A percentile compares a stretch with the other conserved stretches of the same genome.
phyloP scores from a whole-genome alignment of 495 filamentous ascomycete species.

The Aspergillus nidulans region DNA sequence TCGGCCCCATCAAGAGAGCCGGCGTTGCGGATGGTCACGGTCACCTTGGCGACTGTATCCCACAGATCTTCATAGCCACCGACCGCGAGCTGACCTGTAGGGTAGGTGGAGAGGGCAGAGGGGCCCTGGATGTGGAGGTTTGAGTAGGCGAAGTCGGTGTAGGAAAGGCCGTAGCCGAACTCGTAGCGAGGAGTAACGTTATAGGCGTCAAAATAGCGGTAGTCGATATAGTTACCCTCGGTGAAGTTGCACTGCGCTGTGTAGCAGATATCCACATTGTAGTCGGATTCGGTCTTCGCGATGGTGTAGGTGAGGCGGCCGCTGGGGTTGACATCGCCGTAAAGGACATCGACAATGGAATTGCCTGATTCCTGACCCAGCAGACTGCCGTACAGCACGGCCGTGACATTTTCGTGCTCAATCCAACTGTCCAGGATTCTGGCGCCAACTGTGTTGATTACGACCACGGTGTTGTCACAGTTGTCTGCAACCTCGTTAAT shows the following conservation, averaged over 20 bases:
- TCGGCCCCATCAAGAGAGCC: constrained; percentile 51
- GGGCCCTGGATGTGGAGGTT: constrained; percentile 21
- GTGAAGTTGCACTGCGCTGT: background rate
- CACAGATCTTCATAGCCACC: constrained; percentile 58
- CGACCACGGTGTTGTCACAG: constrained; percentile 66
- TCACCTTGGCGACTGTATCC: constrained; percentile 49
- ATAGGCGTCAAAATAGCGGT: constrained; percentile 55
- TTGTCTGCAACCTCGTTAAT: constrained; percentile 51
- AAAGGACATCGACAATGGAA: constrained; percentile 54
- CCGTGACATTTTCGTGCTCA: constrained; percentile 58
- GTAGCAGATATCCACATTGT: constrained; percentile 39
- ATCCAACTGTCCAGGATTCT: constrained; percentile 39
- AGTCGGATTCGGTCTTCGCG: constrained; percentile 59
- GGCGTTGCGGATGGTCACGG: constrained; percentile 44
- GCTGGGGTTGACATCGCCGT: constrained; percentile 53
- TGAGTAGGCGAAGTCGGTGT: constrained; percentile 19
- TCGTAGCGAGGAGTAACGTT: constrained; percentile 54
- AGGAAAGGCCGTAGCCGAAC: constrained; percentile 53
- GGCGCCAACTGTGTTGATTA: constrained; percentile 58
- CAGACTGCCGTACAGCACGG: constrained; percentile 54
- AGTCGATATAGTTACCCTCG: constrained; percentile 55
- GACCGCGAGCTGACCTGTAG: constrained; percentile 35
- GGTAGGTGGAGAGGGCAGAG: constrained; percentile 6
- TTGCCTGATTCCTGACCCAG: constrained; percentile 57
- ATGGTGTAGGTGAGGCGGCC: constrained; percentile 72